Conservation (phyloP, 2,329 filamentous ascomycete genomes). For the Pseudocercospora fijiensis region DNA sequence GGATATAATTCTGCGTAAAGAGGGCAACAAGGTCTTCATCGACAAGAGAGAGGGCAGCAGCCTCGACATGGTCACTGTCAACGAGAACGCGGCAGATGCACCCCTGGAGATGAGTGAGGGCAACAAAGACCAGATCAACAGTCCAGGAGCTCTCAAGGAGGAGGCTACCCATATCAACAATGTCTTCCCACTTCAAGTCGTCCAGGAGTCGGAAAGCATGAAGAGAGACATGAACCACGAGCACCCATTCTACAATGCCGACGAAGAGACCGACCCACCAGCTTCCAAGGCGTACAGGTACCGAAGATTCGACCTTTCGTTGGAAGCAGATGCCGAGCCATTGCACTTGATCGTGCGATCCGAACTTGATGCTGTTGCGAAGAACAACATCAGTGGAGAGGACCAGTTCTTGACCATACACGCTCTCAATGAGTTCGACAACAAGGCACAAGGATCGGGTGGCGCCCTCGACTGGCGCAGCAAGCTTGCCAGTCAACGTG, state of each 20-base stretch:
- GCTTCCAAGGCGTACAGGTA: constrained; percentile 99
- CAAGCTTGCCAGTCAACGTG: constrained; percentile 90
- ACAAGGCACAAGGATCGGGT: constrained; percentile 92
- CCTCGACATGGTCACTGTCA: constrained; percentile 96
- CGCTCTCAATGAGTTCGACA: constrained; percentile 98
- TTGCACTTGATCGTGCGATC: constrained; percentile 91
- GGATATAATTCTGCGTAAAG: constrained; percentile 92
- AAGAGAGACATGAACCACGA: constrained; percentile 83
- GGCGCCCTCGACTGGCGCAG: constrained; percentile 95
- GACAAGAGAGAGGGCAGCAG: constrained; percentile 96
- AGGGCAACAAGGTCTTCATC: constrained; percentile 95
- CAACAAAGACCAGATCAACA: constrained; percentile 93
- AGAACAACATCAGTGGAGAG: constrained; percentile 88
- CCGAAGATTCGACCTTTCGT: constrained; percentile 90
- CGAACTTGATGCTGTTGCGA: constrained; percentile 91
- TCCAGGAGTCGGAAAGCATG: constrained; percentile 72
- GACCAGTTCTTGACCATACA: constrained; percentile 91
- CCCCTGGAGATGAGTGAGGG: constrained; percentile 88
- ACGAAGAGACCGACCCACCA: constrained; percentile 88
- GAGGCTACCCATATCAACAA: constrained; percentile 99
- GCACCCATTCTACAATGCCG: constrained; percentile 96
- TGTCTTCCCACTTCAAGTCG: constrained; percentile 96
- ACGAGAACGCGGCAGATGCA: constrained; percentile 95
- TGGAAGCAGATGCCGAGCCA: constrained; percentile 87
- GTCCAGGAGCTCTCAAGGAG: constrained; percentile 85